phyloP scores from a whole-genome alignment of 257 asterid genomes.

The Petrea volubilis region DNA sequence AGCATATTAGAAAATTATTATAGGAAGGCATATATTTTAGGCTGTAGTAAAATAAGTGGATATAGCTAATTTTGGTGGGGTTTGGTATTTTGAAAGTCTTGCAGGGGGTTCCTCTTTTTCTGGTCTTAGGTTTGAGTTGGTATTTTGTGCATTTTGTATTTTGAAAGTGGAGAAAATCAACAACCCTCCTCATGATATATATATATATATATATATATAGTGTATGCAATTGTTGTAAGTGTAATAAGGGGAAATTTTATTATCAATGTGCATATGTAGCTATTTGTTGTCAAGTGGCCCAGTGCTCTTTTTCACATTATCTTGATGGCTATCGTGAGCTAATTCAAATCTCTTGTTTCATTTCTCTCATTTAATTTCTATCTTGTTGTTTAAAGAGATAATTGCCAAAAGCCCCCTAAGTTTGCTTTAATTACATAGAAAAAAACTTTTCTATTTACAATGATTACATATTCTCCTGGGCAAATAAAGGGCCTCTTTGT shows the following conservation, averaged over 20 bases:
- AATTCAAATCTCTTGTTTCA: too few species aligned
- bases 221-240: conserved; percentile 29
- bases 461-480: too few species aligned
- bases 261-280: conserved; percentile 1
- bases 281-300: conserved; percentile 16
- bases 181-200: conserved; percentile 19
- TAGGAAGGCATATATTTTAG: conserved; percentile 17
- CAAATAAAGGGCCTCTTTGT: too few species aligned
- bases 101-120: not conserved
- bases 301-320: too few species aligned
- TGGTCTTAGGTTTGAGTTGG: not conserved
- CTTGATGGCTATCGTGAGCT: too few species aligned
- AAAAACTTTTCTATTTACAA: too few species aligned
- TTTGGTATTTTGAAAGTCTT: not conserved
- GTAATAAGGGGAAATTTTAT: conserved; percentile 30
- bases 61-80: not conserved
- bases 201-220: too few species aligned
- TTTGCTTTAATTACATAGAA: too few species aligned
- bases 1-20: conserved; percentile 6
- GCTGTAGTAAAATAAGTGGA: conserved; percentile 30
- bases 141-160: conserved; percentile 15
- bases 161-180: conserved; percentile 17
- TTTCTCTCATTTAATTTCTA: too few species aligned
- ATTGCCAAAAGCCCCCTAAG: too few species aligned
- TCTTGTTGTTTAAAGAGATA: too few species aligned